These are phyloP conservation scores for Spinacia oleracea DNA, from an alignment of 179 eudicot species.

Conservation along the genomic window DNA sequence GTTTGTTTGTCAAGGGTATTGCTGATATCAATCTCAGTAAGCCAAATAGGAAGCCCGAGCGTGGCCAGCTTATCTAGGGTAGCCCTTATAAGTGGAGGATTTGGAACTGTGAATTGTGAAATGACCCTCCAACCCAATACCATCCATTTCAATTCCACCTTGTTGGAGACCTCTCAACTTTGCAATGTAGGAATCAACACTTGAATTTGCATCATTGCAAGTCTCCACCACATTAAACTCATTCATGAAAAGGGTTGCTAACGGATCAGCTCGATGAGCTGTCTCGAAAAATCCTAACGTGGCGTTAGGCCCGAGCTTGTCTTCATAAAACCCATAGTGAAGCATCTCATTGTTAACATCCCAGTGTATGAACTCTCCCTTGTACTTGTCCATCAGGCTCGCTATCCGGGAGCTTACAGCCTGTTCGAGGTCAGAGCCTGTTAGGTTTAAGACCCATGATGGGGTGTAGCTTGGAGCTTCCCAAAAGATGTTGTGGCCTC, in stretches of 20 bases:
- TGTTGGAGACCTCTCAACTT: conserved; percentile 49
- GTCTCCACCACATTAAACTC: conserved; percentile 83
- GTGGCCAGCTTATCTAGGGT: conserved; percentile 71
- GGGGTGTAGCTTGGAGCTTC: conserved; percentile 66
- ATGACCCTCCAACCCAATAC: conserved; percentile 78
- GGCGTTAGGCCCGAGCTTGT: conserved; percentile 57
- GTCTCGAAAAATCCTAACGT: conserved; percentile 50
- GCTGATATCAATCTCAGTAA: conserved; percentile 76
- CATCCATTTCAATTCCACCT: conserved; percentile 63
- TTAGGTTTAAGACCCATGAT: conserved; percentile 65
- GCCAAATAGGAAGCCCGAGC: conserved; percentile 76
- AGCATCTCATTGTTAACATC: conserved; percentile 85
- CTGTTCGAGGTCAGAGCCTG: conserved; percentile 41
- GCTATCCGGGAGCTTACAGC: conserved; percentile 59
- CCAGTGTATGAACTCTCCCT: conserved; percentile 81
- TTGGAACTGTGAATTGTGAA: conserved; percentile 60
- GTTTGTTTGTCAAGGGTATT: conserved; percentile 43
- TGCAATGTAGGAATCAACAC: conserved; percentile 54
- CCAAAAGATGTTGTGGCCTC: conserved; percentile 96
- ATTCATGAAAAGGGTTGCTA: conserved; percentile 77
- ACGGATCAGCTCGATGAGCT: conserved; percentile 60
- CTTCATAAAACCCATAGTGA: conserved; percentile 70
- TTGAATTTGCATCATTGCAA: conserved; percentile 58
- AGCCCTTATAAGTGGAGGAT: conserved; percentile 71
- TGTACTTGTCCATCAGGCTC: conserved; percentile 62